A percentile compares a stretch with the other conserved stretches of the same genome.
phyloP scores from a whole-genome alignment of 1,284 basidiomycete genomes.

The Ceraceosorus guamensis region DNA sequence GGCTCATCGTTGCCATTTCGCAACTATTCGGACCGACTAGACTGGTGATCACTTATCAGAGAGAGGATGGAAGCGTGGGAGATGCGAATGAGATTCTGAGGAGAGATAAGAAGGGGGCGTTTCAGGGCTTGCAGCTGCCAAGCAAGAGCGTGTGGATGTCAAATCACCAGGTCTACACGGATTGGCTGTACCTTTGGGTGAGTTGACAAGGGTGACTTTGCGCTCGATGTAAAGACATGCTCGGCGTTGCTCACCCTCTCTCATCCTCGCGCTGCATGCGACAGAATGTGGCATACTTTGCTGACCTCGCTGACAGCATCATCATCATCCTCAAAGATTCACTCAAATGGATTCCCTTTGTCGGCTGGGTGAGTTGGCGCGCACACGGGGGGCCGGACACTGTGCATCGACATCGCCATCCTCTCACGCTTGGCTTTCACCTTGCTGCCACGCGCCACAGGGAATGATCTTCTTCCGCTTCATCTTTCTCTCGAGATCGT shows the following conservation, averaged over 20 bases:
- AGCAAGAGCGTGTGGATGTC: constrained; percentile 27
- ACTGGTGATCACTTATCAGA: constrained; percentile 29
- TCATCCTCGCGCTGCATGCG: background rate
- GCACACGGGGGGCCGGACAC: background rate
- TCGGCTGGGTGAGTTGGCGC: constrained; percentile 24
- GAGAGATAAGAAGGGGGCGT: constrained; percentile 17
- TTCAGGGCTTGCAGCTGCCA: constrained; percentile 23
- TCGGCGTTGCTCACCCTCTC: background rate
- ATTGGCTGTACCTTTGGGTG: constrained; percentile 43
- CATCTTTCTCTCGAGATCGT: constrained; percentile 35
- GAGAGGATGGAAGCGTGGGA: constrained; percentile 22
- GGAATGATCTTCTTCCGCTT: constrained; percentile 43
- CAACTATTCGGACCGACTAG: constrained; percentile 37
- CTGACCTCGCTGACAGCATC: constrained; percentile 26
- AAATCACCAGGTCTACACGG: constrained; percentile 40
- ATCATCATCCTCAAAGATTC: constrained; percentile 35
- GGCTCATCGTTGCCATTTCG: constrained; percentile 24
- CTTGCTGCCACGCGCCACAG: background rate
- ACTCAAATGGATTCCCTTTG: constrained; percentile 35
- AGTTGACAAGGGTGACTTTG: too few relatives aligned
- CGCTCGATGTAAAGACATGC: too few relatives aligned
- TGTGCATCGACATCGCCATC: background rate
- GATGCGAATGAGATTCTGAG: constrained; percentile 28
- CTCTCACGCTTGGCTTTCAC: background rate
- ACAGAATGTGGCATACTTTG: constrained; percentile 27